These are phyloP conservation scores for Termitomyces sp. DNA, from an alignment of 768 basidiomycete genomes.

Conservation along the genomic window DNA sequence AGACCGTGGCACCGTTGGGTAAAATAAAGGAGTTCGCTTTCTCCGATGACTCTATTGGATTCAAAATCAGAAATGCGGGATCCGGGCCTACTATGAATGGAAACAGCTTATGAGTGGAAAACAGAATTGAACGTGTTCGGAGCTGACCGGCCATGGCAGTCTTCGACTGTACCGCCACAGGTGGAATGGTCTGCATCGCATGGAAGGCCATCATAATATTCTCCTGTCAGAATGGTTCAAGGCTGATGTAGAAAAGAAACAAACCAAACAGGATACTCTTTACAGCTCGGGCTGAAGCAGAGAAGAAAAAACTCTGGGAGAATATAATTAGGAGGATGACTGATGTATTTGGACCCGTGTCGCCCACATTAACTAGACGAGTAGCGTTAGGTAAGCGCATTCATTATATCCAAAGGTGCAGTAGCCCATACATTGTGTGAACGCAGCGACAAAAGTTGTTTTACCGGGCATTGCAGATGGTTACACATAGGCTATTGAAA, in stretches of 20 bases:
- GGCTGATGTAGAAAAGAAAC: slow-evolving; percentile 24
- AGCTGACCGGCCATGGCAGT: slow-evolving; percentile 64
- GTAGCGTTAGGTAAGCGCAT: neutral
- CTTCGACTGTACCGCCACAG: slow-evolving; percentile 60
- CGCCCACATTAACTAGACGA: slow-evolving; percentile 65
- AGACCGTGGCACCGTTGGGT: slow-evolving; percentile 58
- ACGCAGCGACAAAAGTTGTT: slow-evolving; percentile 67
- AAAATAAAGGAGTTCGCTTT: slow-evolving; percentile 56
- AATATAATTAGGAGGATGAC: slow-evolving; percentile 19
- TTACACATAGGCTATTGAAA: slow-evolving; percentile 49
- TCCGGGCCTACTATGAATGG: slow-evolving; percentile 54
- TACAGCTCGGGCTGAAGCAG: neutral
- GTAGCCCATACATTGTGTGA: slow-evolving; percentile 72
- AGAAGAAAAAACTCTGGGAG: neutral
- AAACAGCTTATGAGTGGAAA: neutral
- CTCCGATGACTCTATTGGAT: slow-evolving; percentile 69
- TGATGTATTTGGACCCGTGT: slow-evolving; percentile 75
- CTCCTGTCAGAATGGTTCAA: slow-evolving; percentile 74
- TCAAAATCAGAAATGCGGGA: slow-evolving; percentile 72
- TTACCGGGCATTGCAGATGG: slow-evolving; percentile 65
- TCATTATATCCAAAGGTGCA: neutral
- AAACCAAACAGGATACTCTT: neutral
- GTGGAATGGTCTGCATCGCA: slow-evolving; percentile 71
- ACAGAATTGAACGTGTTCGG: neutral
- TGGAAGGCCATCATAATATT: slow-evolving; percentile 56